These are phyloP conservation scores for Penicillium janthinellum DNA, from an alignment of 2,329 filamentous ascomycete species.

Conservation along the genomic window DNA sequence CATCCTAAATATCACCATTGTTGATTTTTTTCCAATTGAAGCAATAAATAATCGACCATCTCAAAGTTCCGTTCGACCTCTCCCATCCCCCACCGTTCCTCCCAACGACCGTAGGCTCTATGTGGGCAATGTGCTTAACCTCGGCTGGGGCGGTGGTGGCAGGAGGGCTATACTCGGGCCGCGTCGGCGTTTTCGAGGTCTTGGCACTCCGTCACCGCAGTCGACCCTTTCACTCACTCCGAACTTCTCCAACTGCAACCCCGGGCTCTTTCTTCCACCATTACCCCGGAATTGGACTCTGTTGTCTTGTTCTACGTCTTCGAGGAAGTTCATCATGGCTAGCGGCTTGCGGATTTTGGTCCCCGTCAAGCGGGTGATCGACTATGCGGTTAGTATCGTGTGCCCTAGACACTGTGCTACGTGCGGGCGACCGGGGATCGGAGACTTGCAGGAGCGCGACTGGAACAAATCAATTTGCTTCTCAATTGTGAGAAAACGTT, in stretches of 20 bases:
- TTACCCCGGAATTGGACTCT: constrained; percentile 15
- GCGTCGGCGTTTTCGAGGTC: constrained; percentile 33
- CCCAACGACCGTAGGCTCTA: constrained; percentile 12
- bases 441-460: constrained; percentile 3
- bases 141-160: constrained; percentile 34
- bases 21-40: background rate
- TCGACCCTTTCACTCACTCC: constrained; percentile 16
- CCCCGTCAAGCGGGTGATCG: constrained; percentile 81
- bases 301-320: constrained; percentile 5
- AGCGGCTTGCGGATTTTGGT: constrained; percentile 70
- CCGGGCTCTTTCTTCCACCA: constrained; percentile 10
- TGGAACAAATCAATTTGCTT: background rate
- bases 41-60: background rate
- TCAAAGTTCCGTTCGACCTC: background rate
- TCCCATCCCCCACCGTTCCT: background rate
- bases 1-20: no score
- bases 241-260: constrained; percentile 11
- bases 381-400: constrained; percentile 69
- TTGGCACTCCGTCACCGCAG: constrained; percentile 37
- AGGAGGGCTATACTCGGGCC: constrained; percentile 35
- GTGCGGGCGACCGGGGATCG: constrained; percentile 11
- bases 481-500: background rate
- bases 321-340: constrained; percentile 42
- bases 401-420: background rate
- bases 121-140: constrained; percentile 26